Evolutionary conservation across 495 filamentous ascomycete species (phyloP).

Genomic region (Copromyces sp.): DNA sequence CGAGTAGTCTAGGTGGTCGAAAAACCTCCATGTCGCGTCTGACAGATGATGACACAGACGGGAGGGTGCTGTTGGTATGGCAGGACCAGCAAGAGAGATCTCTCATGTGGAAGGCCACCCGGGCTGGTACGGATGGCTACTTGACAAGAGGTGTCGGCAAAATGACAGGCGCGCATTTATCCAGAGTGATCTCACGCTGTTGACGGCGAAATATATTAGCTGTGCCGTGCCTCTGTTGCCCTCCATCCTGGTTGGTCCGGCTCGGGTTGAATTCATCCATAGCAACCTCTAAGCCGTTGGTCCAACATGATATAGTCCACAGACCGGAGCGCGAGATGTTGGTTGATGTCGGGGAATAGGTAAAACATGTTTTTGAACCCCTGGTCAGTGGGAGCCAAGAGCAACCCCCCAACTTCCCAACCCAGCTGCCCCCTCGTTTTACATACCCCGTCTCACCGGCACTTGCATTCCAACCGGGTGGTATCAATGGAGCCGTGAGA

Average conservation of each 20-base stretch:
- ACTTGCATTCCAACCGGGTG: slow-evolving; percentile 9
- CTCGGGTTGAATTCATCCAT: not conserved
- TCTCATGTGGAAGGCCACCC: slow-evolving; percentile 18
- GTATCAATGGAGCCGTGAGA: not conserved
- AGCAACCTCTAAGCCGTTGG: not conserved
- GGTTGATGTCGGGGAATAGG: not conserved
- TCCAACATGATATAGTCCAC: not conserved
- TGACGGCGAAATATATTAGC: slow-evolving; percentile 24
- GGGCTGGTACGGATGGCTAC: slow-evolving; percentile 6
- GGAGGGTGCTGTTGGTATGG: not conserved
- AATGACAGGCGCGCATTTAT: slow-evolving; percentile 23
- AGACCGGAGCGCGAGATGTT: not conserved
- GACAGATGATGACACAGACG: not conserved
- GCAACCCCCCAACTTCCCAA: not conserved
- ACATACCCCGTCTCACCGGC: slow-evolving; percentile 9
- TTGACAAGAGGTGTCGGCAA: slow-evolving; percentile 22
- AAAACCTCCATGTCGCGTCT: not conserved
- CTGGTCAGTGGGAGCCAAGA: not conserved
- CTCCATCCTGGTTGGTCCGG: not conserved
- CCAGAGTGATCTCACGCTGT: slow-evolving; percentile 22
- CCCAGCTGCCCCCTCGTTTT: not conserved
- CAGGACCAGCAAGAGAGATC: not conserved
- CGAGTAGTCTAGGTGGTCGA: not conserved
- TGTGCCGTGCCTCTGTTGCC: slow-evolving; percentile 18
- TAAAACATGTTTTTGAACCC: not conserved